These are phyloP conservation scores for Calvatia gigantea DNA, from an alignment of 768 basidiomycete genomes.

Conservation along the genomic window DNA sequence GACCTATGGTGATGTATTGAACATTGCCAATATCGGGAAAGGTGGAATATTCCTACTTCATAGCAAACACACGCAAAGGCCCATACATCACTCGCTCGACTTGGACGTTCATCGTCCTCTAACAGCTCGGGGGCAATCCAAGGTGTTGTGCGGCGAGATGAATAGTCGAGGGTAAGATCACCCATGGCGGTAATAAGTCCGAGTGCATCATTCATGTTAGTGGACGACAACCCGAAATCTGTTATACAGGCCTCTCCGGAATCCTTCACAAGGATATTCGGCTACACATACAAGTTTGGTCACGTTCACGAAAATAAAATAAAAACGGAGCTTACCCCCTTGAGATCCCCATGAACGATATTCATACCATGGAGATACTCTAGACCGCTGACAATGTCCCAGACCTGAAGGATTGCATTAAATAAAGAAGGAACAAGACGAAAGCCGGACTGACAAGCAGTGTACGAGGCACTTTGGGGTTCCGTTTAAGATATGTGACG, in stretches of 20 bases:
- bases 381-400: constrained; percentile 9
- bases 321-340: constrained; percentile 7
- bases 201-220: neutral
- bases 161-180: constrained; percentile 28
- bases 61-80: constrained; percentile 14
- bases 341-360: constrained; percentile 15
- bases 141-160: too few relatives aligned
- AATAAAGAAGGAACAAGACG: neutral
- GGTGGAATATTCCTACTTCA: constrained; percentile 30
- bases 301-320: neutral
- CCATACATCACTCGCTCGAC: constrained; percentile 15
- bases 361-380: constrained; percentile 12
- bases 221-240: constrained; percentile 13
- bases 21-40: too few relatives aligned
- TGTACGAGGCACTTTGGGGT: neutral
- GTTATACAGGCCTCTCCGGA: constrained; percentile 9
- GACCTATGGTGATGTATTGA: neutral
- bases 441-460: neutral
- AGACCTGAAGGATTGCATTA: constrained; percentile 22
- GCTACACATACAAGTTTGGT: constrained; percentile 1
- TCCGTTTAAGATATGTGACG: neutral
- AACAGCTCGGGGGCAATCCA: constrained; percentile 19
- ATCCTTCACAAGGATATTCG: constrained; percentile 11
- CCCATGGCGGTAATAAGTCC: neutral
- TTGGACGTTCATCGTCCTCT: constrained; percentile 22